Conservation (phyloP, 352 stramenopile species). For the Plasmopara viticola region DNA sequence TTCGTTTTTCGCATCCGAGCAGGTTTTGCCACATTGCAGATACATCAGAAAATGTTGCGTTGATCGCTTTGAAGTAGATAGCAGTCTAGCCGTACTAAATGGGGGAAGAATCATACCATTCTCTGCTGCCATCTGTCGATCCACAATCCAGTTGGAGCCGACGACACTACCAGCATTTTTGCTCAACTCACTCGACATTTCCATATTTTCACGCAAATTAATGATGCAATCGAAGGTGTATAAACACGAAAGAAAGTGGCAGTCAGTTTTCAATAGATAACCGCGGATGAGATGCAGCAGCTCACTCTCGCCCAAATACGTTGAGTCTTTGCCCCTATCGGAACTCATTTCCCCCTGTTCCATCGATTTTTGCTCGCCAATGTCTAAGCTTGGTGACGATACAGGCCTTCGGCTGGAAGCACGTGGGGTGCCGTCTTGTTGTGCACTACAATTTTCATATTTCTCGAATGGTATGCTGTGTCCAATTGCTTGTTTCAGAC, state of each 20-base stretch:
- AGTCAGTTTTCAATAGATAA: slow-evolving; percentile 72
- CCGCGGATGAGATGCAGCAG: slow-evolving; percentile 64
- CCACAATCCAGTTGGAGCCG: slow-evolving; percentile 43
- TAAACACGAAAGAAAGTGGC: slow-evolving; percentile 72
- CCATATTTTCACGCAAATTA: slow-evolving; percentile 44
- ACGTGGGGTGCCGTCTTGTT: slow-evolving; percentile 9
- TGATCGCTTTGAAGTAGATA: slow-evolving; percentile 55
- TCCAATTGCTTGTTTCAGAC: slow-evolving; percentile 59
- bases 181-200: slow-evolving; percentile 31
- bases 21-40: slow-evolving; percentile 37
- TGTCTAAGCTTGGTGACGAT: slow-evolving; percentile 10
- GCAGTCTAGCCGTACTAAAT: slow-evolving; percentile 77
- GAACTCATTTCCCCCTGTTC: slow-evolving; percentile 40
- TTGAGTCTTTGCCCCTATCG: slow-evolving; percentile 25
- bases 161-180: slow-evolving; percentile 37
- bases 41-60: slow-evolving; percentile 86
- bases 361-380: slow-evolving; percentile 42
- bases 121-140: slow-evolving; percentile 36
- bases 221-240: slow-evolving; percentile 78
- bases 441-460: slow-evolving; percentile 11
- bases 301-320: slow-evolving; percentile 65
- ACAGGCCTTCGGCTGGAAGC: slow-evolving; percentile 4
- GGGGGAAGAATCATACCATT: slow-evolving; percentile 59
- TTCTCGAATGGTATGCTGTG: slow-evolving; percentile 58
- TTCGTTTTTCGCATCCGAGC: slow-evolving; percentile 5